These are phyloP conservation scores for Camellia lanceoleosa DNA, from an alignment of 148 eudicot species.

Conservation along the genomic window DNA sequence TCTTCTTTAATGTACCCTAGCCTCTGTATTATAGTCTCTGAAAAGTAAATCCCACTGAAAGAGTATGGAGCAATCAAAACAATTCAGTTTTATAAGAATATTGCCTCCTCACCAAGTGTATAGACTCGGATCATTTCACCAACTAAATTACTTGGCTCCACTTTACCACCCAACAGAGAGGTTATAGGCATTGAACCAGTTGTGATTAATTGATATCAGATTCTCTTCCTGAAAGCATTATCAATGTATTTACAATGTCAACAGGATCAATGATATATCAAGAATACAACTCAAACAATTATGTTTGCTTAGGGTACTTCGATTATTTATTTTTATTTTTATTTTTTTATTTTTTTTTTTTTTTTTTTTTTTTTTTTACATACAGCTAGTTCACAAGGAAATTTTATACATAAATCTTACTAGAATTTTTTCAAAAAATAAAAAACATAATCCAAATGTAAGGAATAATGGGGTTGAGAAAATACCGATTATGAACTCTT, in stretches of 20 bases:
- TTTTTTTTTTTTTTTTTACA: not conserved
- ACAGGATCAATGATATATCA: too few species aligned
- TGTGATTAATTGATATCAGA: slow-evolving; percentile 96
- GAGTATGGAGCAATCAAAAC: slow-evolving; percentile 5
- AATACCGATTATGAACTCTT: slow-evolving; percentile 94
- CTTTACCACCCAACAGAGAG: slow-evolving; percentile 96
- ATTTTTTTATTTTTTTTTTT: not conserved
- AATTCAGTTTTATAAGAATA: not conserved
- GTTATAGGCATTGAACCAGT: slow-evolving; percentile 96
- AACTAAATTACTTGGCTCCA: slow-evolving; percentile 15
- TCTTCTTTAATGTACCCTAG: slow-evolving; percentile 81
- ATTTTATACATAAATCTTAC: not conserved
- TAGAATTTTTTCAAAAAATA: too few species aligned
- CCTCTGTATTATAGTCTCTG: slow-evolving; percentile 86
- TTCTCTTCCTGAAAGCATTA: slow-evolving; percentile 72
- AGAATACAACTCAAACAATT: too few species aligned
- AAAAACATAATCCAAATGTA: slow-evolving; percentile 4
- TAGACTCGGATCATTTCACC: not conserved
- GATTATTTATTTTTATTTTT: too few species aligned
- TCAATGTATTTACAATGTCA: slow-evolving; percentile 11
- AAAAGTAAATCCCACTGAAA: slow-evolving; percentile 86
- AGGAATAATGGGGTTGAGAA: not conserved
- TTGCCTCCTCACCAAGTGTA: not conserved
- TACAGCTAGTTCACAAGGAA: not conserved
- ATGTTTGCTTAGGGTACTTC: too few species aligned